phyloP scores from a whole-genome alignment of 139 green algal genomes.

The Volvox reticuliferus region DNA sequence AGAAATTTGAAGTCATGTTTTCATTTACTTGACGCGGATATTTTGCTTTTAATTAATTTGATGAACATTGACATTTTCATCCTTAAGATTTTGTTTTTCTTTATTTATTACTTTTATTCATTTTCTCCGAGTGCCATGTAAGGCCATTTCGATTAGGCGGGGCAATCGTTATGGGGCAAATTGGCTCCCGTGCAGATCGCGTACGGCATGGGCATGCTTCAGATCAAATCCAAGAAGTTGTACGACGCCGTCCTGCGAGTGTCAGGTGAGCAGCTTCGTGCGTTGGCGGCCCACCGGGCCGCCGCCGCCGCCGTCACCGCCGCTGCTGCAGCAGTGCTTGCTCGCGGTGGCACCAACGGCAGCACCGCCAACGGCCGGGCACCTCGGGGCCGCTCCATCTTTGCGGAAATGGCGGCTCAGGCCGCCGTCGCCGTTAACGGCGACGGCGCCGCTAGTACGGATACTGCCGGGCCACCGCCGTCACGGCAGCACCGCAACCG shows the following conservation, averaged over 20 bases:
- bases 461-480: not conserved
- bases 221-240: not conserved
- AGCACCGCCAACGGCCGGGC: not conserved
- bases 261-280: not conserved
- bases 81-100: not conserved
- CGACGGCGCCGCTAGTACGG: not conserved
- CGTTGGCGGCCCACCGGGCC: not conserved
- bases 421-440: not conserved
- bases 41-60: too few relatives aligned
- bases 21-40: too few relatives aligned
- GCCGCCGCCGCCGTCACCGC: not conserved
- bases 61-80: too few relatives aligned
- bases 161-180: not conserved
- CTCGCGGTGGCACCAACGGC: not conserved
- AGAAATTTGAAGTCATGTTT: too few relatives aligned
- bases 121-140: too few relatives aligned
- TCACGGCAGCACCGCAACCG: not conserved
- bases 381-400: not conserved
- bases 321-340: constrained; percentile 4
- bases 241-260: constrained; percentile 20
- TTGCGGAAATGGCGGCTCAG: not conserved
- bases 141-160: not conserved
- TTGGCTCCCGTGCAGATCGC: constrained; percentile 26
- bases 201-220: constrained; percentile 37
- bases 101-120: not conserved